Base-by-base conservation (phyloP, 768 basidiomycete genomes). In the Phlebiopsis flavidoalba region DNA sequence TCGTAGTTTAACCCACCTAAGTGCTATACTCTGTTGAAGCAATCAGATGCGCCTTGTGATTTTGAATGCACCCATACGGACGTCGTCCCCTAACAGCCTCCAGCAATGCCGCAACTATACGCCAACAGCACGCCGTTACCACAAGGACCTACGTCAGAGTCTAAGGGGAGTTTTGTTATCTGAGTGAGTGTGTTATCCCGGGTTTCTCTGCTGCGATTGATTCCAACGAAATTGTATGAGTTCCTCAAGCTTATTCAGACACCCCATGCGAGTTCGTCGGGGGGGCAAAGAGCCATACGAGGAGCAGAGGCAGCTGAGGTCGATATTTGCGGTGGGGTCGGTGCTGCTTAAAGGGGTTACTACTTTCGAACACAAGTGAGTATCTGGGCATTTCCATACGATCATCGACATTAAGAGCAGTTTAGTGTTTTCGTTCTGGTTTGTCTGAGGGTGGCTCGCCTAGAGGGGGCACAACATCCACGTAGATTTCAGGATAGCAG, bases 231-330 rank as follows among this genome's bases (percentile, higher is more conserved):
- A n/a, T n/a, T n/a, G n/a, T n/a, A n/a, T n/a, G n/a, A n/a, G n/a
- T n/a, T n/a, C 88, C 88, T n/a, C n/a, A n/a, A n/a, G 69, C 81
- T 12, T 94, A 93, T 66, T 92, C 92, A 6, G 92, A 95, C 66
- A 83, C 94, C n/a, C n/a, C n/a, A n/a, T n/a, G n/a, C 17, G 86
- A 88, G 69, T 94, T 95, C 64, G 75, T 93, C 19, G 74, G 94
- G n/a, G n/a, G n/a, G 33, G 88, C 89, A 0, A 50, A 36, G 21
- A 73, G 76, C 47, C 74, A 74, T 35, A 68, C n/a, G n/a, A n/a
- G n/a, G n/a, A n/a, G 77, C 36, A 71, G 15, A 68, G 68, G 58
- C 19, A n/a, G 5, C n/a, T 14, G n/a, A 51, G 56, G 37, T 22
- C 36, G 15, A 89, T 95, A 63, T 89, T 83, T 69, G 92, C 91